Evolutionary conservation across 345 rosid species (phyloP).

Genomic region (Salix udensis): DNA sequence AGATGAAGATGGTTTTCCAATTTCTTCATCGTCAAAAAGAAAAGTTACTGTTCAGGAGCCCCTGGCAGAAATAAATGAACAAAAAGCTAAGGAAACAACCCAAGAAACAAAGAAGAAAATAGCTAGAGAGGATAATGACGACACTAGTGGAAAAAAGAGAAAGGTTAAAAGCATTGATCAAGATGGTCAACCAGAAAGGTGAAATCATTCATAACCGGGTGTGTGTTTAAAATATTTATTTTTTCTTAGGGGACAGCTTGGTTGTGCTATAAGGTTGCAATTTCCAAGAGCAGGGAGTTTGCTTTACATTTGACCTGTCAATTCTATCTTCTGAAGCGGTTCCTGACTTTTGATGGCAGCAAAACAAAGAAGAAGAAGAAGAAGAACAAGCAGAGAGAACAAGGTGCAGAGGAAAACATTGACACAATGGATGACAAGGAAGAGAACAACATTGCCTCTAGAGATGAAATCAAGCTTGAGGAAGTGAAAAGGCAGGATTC

Average conservation of each 20-base stretch:
- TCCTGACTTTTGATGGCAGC: slow-evolving; percentile 36
- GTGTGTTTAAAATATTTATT: not conserved
- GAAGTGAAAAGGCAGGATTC: slow-evolving; percentile 38
- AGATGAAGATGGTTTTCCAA: slow-evolving; percentile 95
- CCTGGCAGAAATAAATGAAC: slow-evolving; percentile 24
- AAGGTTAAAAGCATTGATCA: slow-evolving; percentile 52
- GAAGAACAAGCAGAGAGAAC: slow-evolving; percentile 40
- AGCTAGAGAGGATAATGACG: slow-evolving; percentile 25
- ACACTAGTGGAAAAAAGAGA: slow-evolving; percentile 50
- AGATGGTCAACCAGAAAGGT: slow-evolving; percentile 61
- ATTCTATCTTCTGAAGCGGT: slow-evolving; percentile 14
- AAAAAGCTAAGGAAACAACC: slow-evolving; percentile 16
- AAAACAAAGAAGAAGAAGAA: slow-evolving; percentile 54
- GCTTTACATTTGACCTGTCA: not conserved
- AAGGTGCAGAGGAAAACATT: slow-evolving; percentile 24
- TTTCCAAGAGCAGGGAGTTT: slow-evolving; percentile 1
- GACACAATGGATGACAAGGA: slow-evolving; percentile 19
- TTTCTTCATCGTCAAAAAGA: slow-evolving; percentile 34
- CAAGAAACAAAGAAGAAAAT: slow-evolving; percentile 26
- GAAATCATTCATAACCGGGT: not conserved
- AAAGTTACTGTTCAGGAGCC: slow-evolving; percentile 19
- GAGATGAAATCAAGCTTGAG: slow-evolving; percentile 27
- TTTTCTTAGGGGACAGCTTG: slow-evolving; percentile 1
- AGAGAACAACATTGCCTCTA: slow-evolving; percentile 11
- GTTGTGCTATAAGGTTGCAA: not conserved